Evolutionary conservation across 805 yeast genomes (phyloP), one percentile per base, ranked within the genome.

Genomic region (Myxozyma neotropica): DNA sequence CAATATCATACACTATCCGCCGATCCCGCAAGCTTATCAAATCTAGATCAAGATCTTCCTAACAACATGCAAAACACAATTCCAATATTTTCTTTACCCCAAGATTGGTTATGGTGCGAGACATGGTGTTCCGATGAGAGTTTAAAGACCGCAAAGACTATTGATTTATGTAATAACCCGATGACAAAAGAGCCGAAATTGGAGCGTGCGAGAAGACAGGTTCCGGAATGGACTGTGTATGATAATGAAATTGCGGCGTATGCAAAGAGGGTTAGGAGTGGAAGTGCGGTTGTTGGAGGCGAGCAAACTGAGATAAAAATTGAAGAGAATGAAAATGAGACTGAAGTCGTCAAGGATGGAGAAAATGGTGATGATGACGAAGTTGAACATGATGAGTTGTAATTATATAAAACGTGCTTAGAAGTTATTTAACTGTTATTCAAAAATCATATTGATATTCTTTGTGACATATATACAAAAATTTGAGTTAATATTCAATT

Each of bases 81-180:
- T 31, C 86, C 85, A 51, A 90, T 90, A 19, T 81, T 77, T 68
- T 85, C 94, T 7, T 75, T 89, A 45, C 88, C 90, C 2, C 86
- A 86, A 66, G 92, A 88, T 46, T 89, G 96, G 95, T 75, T 89
- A 39, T 90, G 96, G 96, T 90, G 96, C 74, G 96, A 89, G 69
- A 89, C 96, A 0, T 89, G 96, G 96, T 88, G 96, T 72, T 78
- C 84, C 31, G 88, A 85, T 63, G 86, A 80, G 51, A 75, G 82
- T 35, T 73, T 86, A 58, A 71, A 71, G 55, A 74, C 75, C 0
- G 96, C 96, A 1, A 87, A 84, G 70, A 87, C 92, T 10, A 87
- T 89, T 62, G 96, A 89, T 68, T 74, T 89, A 61, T 89, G 96
- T 74, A 87, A 87, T 71, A 89, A 90, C 68, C 96, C 96, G 1